Base-by-base conservation (phyloP, 805 yeast species). In the Starmerella scarabaei region DNA sequence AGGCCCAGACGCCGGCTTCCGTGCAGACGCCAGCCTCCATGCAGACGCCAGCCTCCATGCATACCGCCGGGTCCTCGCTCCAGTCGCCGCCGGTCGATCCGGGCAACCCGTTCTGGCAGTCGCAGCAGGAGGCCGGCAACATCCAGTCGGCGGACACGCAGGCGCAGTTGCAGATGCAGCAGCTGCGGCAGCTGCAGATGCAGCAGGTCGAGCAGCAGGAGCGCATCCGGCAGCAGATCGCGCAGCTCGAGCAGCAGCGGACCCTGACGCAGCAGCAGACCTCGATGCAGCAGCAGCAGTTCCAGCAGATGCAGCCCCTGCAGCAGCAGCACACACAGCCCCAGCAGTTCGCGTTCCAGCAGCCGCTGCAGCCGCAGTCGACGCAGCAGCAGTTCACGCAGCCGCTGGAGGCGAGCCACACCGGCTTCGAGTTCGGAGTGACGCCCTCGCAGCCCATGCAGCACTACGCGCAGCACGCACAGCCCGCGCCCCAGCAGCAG, bases 121-220 rank as follows among this genome's bases (percentile, higher is more conserved):
- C 48, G 17, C 53, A 51, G 40, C 41, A 35, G 29, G 48, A 44
- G 27, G 49, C 53, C 17, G 38, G 40, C 23, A 42, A 40, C 14
- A 51, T 51, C 41, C 54, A 51, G 40, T 36, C 37, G 14, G 51
- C 41, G 35, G 57, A 52, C 35, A 41, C 40, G 19, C 58, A 53
- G 42, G 52, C 52, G 9, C 52, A 45, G 44, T 28, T 35, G 33
- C 59, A 51, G 40, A 56, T 52, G 44, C 57, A 46, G 43, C 59
- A 52, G 36, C 53, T 53, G 42, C 54, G 42, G 27, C 57, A 51
- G 42, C 54, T 52, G 34, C 47, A 51, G 36, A 21, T 42, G 37
- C 55, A 51, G 40, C 55, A 44, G 44, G 47, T 47, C 36, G 47
- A 44, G 35, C 55, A 48, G 37, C 34, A 44, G 37, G 43, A 49